phyloP scores from a whole-genome alignment of 1,284 basidiomycete genomes.

The Cryptococcus sp. region DNA sequence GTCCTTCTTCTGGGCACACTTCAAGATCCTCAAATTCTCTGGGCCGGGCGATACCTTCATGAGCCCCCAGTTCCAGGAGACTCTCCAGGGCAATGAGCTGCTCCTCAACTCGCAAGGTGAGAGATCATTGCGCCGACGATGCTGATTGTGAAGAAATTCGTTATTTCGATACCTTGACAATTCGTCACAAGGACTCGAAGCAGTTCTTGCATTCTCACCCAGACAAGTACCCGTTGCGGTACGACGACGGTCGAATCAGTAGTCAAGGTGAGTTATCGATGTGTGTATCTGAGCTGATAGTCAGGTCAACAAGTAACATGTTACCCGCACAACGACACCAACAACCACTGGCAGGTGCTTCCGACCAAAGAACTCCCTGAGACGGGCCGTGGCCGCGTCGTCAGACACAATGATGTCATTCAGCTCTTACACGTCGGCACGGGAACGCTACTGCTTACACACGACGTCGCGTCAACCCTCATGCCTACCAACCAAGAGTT shows the following conservation, averaged over 20 bases:
- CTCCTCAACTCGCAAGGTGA: conserved; percentile 84
- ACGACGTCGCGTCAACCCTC: conserved; percentile 95
- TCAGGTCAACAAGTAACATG: conserved; percentile 97
- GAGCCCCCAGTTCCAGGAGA: conserved; percentile 98
- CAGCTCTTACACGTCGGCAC: conserved; percentile 89
- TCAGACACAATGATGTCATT: conserved; percentile 84
- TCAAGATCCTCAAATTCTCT: conserved; percentile 83
- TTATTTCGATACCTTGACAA: conserved; percentile 84
- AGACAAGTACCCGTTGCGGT: conserved; percentile 87
- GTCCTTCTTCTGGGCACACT: conserved; percentile 95
- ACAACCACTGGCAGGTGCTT: conserved; percentile 95
- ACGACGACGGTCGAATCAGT: conserved; percentile 94
- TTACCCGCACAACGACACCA: conserved; percentile 70
- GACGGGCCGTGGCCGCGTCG: conserved; percentile 81
- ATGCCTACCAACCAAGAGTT: conserved; percentile 99
- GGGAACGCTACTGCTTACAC: conserved; percentile 79
- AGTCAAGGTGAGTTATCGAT: conserved; percentile 69
- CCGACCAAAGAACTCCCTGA: conserved; percentile 90
- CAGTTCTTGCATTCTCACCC: conserved; percentile 90
- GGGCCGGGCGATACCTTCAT: conserved; percentile 96
- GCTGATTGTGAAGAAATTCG: conserved; percentile 70
- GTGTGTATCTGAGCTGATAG: background rate
- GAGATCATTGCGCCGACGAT: conserved; percentile 17
- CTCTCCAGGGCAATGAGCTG: conserved; percentile 87
- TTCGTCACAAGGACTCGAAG: conserved; percentile 91